Conservation (phyloP, 805 yeast species). For the Ogataea kodamae region DNA sequence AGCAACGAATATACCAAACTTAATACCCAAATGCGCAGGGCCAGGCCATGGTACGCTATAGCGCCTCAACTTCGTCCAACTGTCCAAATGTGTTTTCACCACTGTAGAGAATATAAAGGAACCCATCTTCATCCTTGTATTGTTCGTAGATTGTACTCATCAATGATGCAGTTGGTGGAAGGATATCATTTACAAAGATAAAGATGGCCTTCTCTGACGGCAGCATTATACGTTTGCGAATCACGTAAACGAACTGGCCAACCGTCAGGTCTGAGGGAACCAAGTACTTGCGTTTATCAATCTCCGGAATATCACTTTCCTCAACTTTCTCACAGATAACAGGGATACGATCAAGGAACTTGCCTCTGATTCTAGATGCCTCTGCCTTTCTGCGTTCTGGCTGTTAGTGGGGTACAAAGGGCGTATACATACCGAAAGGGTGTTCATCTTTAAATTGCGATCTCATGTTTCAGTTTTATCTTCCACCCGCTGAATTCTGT, state of each 20-base stretch:
- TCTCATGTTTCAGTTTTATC: conserved; percentile 51
- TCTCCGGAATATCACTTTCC: conserved; percentile 91
- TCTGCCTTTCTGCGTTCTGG: conserved; percentile 88
- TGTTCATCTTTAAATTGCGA: conserved; percentile 94
- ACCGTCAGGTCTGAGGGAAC: conserved; percentile 96
- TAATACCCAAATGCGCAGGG: conserved; percentile 5
- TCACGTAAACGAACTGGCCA: conserved; percentile 97
- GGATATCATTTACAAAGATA: conserved; percentile 92
- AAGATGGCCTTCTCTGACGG: conserved; percentile 98
- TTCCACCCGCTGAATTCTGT: conserved; percentile 4
- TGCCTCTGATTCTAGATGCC: conserved; percentile 83
- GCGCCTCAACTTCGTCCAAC: conserved; percentile 28
- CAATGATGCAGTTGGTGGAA: conserved; percentile 97
- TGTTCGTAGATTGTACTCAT: conserved; percentile 95
- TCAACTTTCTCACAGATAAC: conserved; percentile 97
- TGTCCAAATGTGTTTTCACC: conserved; percentile 97
- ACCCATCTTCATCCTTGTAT: conserved; percentile 97
- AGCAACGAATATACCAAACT: conserved; percentile 14
- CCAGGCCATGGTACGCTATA: conserved; percentile 7
- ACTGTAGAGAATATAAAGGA: conserved; percentile 89
- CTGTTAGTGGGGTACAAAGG: conserved; percentile 5
- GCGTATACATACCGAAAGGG: conserved; percentile 69
- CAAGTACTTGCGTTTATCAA: conserved; percentile 94
- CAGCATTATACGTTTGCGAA: conserved; percentile 90
- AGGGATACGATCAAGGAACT: conserved; percentile 90